These are phyloP conservation scores for Polytrichum formosum DNA, from an alignment of 225 moss, liverwort and hornwort genomes.

Conservation along the genomic window DNA sequence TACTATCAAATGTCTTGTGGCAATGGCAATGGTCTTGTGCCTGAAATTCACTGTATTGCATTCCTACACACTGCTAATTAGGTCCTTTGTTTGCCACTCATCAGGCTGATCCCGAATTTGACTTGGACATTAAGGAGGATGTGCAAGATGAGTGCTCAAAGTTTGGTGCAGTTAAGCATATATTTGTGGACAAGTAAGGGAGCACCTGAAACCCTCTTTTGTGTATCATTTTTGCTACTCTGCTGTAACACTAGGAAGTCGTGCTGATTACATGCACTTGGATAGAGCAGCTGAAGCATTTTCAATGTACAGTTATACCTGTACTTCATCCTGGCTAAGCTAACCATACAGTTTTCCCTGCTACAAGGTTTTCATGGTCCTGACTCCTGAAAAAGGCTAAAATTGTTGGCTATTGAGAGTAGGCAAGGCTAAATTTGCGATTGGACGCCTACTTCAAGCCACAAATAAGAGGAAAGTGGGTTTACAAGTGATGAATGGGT, in stretches of 20 bases:
- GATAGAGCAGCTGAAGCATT: constrained; percentile 7
- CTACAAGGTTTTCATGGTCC: constrained; percentile 1
- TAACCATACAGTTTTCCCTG: neutral
- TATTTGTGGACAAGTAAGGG: constrained; percentile 98
- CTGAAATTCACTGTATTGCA: neutral
- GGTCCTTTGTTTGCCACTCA: neutral
- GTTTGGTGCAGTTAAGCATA: constrained; percentile 95
- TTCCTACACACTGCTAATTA: neutral
- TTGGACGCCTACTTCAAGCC: constrained; percentile 72
- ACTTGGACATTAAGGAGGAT: constrained; percentile 96
- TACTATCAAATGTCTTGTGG: neutral
- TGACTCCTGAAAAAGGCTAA: constrained; percentile 2
- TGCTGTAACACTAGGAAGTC: constrained; percentile 30
- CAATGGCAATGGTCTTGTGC: neutral
- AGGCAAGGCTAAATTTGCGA: neutral
- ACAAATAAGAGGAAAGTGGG: constrained; percentile 23
- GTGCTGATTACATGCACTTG: constrained; percentile 33
- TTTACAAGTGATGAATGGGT: constrained; percentile 10
- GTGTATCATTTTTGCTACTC: constrained; percentile 30
- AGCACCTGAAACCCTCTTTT: constrained; percentile 7
- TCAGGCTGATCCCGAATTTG: constrained; percentile 93
- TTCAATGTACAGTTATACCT: neutral
- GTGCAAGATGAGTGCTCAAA: constrained; percentile 99
- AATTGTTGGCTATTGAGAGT: constrained; percentile 6
- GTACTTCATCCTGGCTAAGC: constrained; percentile 1